phyloP scores from a whole-genome alignment of 441 rosid genomes.

The Metrosideros polymorpha region DNA sequence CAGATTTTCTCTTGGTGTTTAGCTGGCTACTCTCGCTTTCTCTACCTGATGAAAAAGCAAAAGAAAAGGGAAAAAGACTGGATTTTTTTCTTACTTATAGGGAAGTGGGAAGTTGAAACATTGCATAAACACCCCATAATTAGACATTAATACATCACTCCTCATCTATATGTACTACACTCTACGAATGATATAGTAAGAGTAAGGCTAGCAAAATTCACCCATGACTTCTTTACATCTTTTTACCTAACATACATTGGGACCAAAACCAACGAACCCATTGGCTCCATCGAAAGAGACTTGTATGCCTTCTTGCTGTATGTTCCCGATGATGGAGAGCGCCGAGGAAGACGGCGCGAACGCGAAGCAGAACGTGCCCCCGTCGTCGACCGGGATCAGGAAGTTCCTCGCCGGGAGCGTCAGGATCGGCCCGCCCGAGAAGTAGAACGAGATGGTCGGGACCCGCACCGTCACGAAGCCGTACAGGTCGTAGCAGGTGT shows the following conservation, averaged over 20 bases:
- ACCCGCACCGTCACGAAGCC: constrained; percentile 79
- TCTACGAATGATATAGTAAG: neutral
- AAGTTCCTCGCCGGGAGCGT: constrained; percentile 87
- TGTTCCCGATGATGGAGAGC: constrained; percentile 89
- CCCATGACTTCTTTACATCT: neutral
- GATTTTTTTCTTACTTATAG: neutral
- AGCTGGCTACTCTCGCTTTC: neutral
- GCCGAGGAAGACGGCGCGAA: constrained; percentile 66
- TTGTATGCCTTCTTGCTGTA: constrained; percentile 94
- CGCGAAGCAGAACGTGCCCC: constrained; percentile 85
- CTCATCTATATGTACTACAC: neutral
- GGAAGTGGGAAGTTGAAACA: neutral
- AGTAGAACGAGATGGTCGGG: constrained; percentile 84
- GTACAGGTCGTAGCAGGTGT: constrained; percentile 66
- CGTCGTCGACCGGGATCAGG: constrained; percentile 76
- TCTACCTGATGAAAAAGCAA: neutral
- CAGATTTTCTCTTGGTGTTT: neutral
- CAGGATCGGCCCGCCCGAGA: constrained; percentile 68
- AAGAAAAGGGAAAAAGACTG: neutral
- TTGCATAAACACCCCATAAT: neutral
- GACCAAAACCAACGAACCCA: constrained; percentile 95
- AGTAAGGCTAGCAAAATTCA: constrained; percentile 20
- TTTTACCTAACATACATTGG: constrained; percentile 49
- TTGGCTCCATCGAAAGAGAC: constrained; percentile 85
- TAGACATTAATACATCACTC: neutral